Evolutionary conservation across 2,329 filamentous ascomycete species (phyloP).

Genomic region (Tolypocladium tundrense): DNA sequence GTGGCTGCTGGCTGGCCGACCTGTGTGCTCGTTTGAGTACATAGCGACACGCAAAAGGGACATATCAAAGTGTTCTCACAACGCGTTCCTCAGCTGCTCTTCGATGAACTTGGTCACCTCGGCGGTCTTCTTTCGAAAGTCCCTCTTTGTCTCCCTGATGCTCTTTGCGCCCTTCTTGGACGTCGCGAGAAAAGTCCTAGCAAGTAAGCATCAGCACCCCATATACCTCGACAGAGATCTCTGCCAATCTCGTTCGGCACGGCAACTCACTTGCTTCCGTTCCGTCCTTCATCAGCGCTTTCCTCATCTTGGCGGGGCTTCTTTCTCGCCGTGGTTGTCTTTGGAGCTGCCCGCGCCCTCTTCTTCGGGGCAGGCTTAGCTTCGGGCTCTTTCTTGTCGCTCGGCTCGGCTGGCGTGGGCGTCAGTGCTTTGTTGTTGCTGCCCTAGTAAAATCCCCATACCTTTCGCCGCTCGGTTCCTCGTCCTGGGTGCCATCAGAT

Average conservation of each 20-base stretch:
- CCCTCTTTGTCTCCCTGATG: constrained; percentile 9
- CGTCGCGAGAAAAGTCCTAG: not conserved
- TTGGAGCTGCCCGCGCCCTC: constrained; percentile 5
- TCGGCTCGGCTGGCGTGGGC: not conserved
- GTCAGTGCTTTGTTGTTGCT: not conserved
- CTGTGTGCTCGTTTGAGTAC: not conserved
- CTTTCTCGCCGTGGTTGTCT: not conserved
- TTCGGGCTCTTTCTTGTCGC: constrained; percentile 2
- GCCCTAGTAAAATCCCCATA: not conserved
- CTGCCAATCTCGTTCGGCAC: not conserved
- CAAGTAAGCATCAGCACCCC: not conserved
- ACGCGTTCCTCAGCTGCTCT: constrained; percentile 2
- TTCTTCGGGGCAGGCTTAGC: constrained; percentile 5
- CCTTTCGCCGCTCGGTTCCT: constrained; percentile 13
- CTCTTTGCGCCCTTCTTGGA: constrained; percentile 6
- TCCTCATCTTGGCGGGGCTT: not conserved
- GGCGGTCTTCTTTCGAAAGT: constrained; percentile 12
- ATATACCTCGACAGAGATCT: not conserved
- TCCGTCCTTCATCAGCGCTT: not conserved
- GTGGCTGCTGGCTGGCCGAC: not conserved
- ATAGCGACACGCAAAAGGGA: not conserved
- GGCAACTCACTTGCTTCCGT: not conserved
- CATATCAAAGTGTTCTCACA: not conserved
- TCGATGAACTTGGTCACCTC: constrained; percentile 13
- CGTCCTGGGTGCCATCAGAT: constrained; percentile 15